Evolutionary conservation across 23 red algal genomes (phyloP).

Genomic region (Gracilaria vermiculophylla): DNA sequence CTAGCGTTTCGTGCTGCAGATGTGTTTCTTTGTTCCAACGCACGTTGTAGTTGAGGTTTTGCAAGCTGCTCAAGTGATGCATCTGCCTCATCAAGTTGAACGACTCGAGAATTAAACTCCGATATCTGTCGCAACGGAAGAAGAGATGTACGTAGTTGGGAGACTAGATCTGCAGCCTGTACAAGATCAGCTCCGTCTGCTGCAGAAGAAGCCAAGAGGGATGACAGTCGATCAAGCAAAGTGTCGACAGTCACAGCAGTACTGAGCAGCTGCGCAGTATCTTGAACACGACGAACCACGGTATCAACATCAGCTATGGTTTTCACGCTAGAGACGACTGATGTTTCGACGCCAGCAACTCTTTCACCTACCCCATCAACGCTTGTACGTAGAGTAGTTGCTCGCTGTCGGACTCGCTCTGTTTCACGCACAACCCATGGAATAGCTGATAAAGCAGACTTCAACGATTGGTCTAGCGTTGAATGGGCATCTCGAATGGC

Average conservation of each 20-base stretch:
- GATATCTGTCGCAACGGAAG: constrained; percentile 37
- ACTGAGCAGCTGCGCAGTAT: constrained; percentile 49
- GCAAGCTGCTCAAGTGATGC: constrained; percentile 42
- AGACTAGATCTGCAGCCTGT: constrained; percentile 64
- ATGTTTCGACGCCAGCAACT: constrained; percentile 72
- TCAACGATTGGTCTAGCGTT: constrained; percentile 53
- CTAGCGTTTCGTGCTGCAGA: constrained; percentile 43
- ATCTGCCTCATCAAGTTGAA: constrained; percentile 58
- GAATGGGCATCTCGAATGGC: constrained; percentile 31
- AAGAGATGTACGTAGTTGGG: constrained; percentile 46
- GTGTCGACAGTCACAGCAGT: constrained; percentile 48
- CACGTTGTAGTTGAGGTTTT: constrained; percentile 42
- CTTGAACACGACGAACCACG: constrained; percentile 67
- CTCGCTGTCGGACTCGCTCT: constrained; percentile 70
- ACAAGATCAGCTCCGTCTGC: constrained; percentile 67
- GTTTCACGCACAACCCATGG: constrained; percentile 71
- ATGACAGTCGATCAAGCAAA: constrained; percentile 46
- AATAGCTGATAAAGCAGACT: constrained; percentile 39
- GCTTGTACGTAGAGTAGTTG: constrained; percentile 27
- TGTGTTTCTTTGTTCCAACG: constrained; percentile 43
- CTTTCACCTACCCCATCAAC: constrained; percentile 71
- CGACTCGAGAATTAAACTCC: constrained; percentile 35
- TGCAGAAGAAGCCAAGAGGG: constrained; percentile 41
- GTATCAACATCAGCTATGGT: constrained; percentile 76
- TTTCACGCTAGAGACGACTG: constrained; percentile 55